Conservation (phyloP, 2,329 filamentous ascomycete genomes). For the Penicillium crustosum region DNA sequence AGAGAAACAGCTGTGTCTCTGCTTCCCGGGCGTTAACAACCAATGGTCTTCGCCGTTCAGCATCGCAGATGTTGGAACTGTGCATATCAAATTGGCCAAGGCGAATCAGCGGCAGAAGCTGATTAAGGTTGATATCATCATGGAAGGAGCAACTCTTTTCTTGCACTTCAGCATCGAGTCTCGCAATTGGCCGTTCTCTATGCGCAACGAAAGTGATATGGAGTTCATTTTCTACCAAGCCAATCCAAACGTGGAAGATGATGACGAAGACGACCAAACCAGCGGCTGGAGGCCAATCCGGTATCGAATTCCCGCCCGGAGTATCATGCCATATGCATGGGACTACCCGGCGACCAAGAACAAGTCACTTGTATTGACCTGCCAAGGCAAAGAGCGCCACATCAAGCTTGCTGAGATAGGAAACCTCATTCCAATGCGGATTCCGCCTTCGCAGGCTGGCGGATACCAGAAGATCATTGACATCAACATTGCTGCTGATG, state of each 20-base stretch:
- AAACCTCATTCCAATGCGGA: conserved; percentile 91
- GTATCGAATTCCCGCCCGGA: conserved; percentile 86
- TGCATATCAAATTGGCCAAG: conserved; percentile 91
- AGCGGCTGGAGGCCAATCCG: conserved; percentile 90
- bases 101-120: conserved; percentile 85
- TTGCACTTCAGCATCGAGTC: conserved; percentile 85
- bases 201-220: conserved; percentile 95
- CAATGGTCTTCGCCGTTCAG: conserved; percentile 98
- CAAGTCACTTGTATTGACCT: conserved; percentile 83
- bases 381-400: conserved; percentile 78
- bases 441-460: conserved; percentile 64
- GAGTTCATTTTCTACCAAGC: conserved; percentile 97
- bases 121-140: conserved; percentile 81
- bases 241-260: conserved; percentile 88
- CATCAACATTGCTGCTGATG: conserved; percentile 91
- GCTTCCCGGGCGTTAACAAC: conserved; percentile 91
- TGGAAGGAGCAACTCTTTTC: conserved; percentile 93
- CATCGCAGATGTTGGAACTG: conserved; percentile 88
- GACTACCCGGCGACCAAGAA: conserved; percentile 97
- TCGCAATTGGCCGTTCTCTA: conserved; percentile 97
- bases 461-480: conserved; percentile 83
- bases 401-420: conserved; percentile 96
- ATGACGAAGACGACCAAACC: conserved; percentile 75
- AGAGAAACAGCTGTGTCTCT: conserved; percentile 86
- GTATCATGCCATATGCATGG: conserved; percentile 99